Evolutionary conservation across 306 rosid species (phyloP), one percentile per base, ranked within the genome.

Genomic region (Cercis canadensis): DNA sequence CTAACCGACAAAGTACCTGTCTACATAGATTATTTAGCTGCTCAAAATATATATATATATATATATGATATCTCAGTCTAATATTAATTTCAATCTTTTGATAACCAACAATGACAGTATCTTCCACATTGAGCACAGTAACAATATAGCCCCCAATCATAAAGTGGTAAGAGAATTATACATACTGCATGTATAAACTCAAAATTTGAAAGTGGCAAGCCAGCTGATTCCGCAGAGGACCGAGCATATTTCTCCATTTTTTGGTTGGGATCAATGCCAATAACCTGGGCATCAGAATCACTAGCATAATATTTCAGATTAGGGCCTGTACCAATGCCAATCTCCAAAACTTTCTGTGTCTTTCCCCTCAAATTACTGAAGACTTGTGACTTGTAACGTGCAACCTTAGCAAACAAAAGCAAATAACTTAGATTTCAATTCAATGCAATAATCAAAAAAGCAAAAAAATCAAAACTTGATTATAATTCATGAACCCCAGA

Each of bases 261-360:
- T 7, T 39, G 45, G 57, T 89, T 90, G 6, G 98, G 97, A 84
- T 94, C 96, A 81, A 87, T 72, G 13, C 98, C 97, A 75, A 81
- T 68, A 78, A 89, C 91, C 53, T 78, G 72, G 34, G 86, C 81
- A 61, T 68, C 85, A 51, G 79, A 49, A 53, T 82, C 67, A 44
- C 69, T 73, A 11, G 80, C 90, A 50, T 94, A 94, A 69, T 86
- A 90, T 45, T 75, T 75, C 62, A 94, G 82, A 70, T 94, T 94
- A 21, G 96, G 92, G 65, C 98, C 97, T 11, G 90, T 73, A 40
- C 96, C 98, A 56, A 90, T 83, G 57, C 97, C 98, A 82, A 94
- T 78, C 83, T 90, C 98, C 85, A 94, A 70, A 41, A 94, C 86
- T 83, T 80, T 82, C 53, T 36, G 81, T 19, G 87, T 87, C 49